Base-by-base conservation (phyloP, 148 eudicot species). In the Heliamphora exappendiculata region DNA sequence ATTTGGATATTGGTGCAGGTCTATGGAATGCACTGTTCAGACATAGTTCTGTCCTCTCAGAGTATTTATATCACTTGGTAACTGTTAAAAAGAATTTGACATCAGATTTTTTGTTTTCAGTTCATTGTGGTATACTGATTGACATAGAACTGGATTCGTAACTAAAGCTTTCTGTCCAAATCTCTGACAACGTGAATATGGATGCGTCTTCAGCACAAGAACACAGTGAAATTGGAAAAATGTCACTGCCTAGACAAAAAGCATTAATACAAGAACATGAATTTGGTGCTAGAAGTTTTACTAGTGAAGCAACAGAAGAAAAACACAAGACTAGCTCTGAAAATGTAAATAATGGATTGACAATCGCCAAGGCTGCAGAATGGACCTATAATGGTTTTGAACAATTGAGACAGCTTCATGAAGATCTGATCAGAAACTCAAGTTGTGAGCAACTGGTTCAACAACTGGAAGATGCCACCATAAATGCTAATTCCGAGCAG, bases 321-420 rank as follows among this genome's bases (percentile, higher is more conserved):
- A 75, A 73, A 31, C 28, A 50, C 60, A 73, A 0, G 57, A 51
- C n/a, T 24, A 47, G 41, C 41, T 14, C 67, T 17, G 79, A 79
- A 84, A 73, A 68, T 67, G 80, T 71, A 28, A 72, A 50, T 45
- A 84, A 76, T 45, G 76, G 64, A 70, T 11, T 50, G 36, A 65
- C 53, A 28, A 81, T 36, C 58, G 73, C 50, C 41, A 42, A 24
- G 72, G 59, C 68, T 53, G 66, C 44, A 5, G 82, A 70, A n/a
- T 26, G 22, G n/a, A 28, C 49, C 19, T 57, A 49, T 69, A 77
- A 41, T 34, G 37, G 49, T 45, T 14, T 22, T 66, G 81, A 76
- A 42, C 73, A 59, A 45, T 13, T 37, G n/a, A 58, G 34, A 33
- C 53, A 66, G 49, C 2, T 19, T 75, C 49, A 75, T 0, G 67